These are phyloP conservation scores for Talaromyces proteolyticus DNA, from an alignment of 495 filamentous ascomycete species.

Conservation along the genomic window DNA sequence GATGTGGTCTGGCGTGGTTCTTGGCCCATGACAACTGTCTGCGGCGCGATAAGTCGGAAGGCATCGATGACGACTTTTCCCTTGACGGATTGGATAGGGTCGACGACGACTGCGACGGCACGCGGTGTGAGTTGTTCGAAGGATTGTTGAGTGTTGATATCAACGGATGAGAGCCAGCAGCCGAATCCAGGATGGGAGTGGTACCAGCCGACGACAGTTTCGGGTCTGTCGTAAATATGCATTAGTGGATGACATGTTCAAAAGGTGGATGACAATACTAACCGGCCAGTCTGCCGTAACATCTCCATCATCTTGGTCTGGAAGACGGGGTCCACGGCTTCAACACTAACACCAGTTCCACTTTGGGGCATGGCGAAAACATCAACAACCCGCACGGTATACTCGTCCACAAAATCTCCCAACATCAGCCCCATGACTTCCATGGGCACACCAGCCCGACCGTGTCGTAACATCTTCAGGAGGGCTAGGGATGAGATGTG, in stretches of 20 bases:
- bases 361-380: conserved; percentile 99
- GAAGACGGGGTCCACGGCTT: conserved; percentile 96
- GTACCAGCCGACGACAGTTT: conserved; percentile 98
- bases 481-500: conserved; percentile 97
- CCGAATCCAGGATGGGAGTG: conserved; percentile 98
- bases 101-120: conserved; percentile 94
- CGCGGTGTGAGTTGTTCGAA: conserved; percentile 97
- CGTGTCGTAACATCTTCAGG: conserved; percentile 97
- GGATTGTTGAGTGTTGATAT: conserved; percentile 99
- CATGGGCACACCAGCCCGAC: conserved; percentile 96
- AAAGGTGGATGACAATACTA: conserved; percentile 26
- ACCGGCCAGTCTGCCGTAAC: conserved; percentile 94
- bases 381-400: conserved; percentile 94
- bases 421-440: conserved; percentile 99
- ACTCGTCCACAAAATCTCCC: conserved; percentile 98
- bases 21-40: conserved; percentile 96
- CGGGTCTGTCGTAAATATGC: conserved; percentile 52
- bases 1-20: conserved; percentile 98
- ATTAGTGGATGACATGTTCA: conserved; percentile 1
- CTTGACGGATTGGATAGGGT: conserved; percentile 98
- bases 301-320: conserved; percentile 99
- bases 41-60: conserved; percentile 97
- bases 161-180: conserved; percentile 97
- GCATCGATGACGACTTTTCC: conserved; percentile 99
- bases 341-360: conserved; percentile 95